Base-by-base conservation (phyloP, 495 filamentous ascomycete species). In the Sporormia fimetaria region DNA sequence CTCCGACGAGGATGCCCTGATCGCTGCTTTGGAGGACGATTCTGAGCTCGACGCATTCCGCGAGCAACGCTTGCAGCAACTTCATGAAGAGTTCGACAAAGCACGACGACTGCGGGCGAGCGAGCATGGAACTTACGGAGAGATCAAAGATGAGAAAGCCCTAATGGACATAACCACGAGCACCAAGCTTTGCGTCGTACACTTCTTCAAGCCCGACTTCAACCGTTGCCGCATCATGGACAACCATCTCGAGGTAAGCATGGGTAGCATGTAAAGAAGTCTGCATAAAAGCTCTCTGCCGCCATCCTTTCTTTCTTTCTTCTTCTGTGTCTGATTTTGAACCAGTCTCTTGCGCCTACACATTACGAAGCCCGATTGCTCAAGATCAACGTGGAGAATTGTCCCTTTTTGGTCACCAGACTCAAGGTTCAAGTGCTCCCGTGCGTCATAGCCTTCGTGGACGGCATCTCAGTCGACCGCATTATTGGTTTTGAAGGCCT, bases 151-250 rank as follows among this genome's bases (percentile, higher is more conserved):
- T 38, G 82, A 87, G 62, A 78, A 80, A 52, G 51, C 63, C 9
- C 56, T 84, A 8, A 72, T 87, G 54, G 74, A 81, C 43, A 70
- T 80, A 37, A 84, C 79, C 3, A 85, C 81, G 8, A 63, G 63
- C 22, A 71, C 68, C 0, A 70, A 77, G 42, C 63, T 70, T 23
- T 76, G 74, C 46, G 67, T 86, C 0, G 73, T 86, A 18, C 82
- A 87, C 58, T 87, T 87, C 62, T 75, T 70, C 45, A 80, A 84
- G 55, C 63, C 74, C 5, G 81, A 86, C 55, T 87, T 87, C 59
- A 64, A 67, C 4, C 72, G 82, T 6, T 87, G 82, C 56, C 55
- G 65, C 9, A 71, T 81, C 33, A 82, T 84, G 79, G 77, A 81
- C 52, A 56, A 57, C 18, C 73, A 77, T 57, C 60, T 84, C 7